phyloP scores from a whole-genome alignment of 176 grass and related monocot genomes.

The Triticum monococcum region DNA sequence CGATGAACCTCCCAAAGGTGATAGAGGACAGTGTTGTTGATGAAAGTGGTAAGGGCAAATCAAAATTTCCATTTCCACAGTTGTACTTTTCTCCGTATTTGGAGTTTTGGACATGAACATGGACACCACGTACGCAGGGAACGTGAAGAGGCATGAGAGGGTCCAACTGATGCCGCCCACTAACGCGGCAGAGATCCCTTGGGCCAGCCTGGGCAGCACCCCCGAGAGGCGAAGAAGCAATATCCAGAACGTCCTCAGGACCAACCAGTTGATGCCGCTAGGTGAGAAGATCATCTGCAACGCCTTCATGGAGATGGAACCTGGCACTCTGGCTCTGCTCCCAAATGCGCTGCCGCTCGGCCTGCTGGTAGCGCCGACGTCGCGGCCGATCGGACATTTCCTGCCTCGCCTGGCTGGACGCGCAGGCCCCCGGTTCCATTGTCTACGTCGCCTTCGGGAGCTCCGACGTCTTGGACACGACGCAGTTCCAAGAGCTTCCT shows the following conservation, averaged over 20 bases:
- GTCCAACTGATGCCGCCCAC: slow-evolving; percentile 51
- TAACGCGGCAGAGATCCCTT: slow-evolving; percentile 36
- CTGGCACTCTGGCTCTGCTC: slow-evolving; percentile 23
- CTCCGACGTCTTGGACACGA: slow-evolving; percentile 30
- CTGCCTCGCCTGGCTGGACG: slow-evolving; percentile 54
- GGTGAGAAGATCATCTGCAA: slow-evolving; percentile 62
- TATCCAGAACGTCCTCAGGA: slow-evolving; percentile 39
- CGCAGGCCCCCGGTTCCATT: slow-evolving; percentile 34
- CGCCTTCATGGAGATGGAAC: slow-evolving; percentile 51
- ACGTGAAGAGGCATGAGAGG: slow-evolving; percentile 40
- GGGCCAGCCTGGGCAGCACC: slow-evolving; percentile 38
- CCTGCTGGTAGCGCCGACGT: slow-evolving; percentile 24
- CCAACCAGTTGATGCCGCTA: slow-evolving; percentile 30
- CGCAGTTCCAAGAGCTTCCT: slow-evolving; percentile 54
- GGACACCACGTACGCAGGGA: slow-evolving; percentile 34
- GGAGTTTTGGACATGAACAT: background rate
- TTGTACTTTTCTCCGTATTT: background rate
- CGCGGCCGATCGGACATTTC: background rate
- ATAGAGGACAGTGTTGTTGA: slow-evolving; percentile 49
- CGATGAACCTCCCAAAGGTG: slow-evolving; percentile 42
- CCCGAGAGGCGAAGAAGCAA: slow-evolving; percentile 38
- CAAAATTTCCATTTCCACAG: background rate
- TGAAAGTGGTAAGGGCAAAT: slow-evolving; percentile 38
- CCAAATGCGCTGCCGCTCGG: slow-evolving; percentile 45
- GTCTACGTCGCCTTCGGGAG: slow-evolving; percentile 76